A percentile compares a stretch with the other conserved stretches of the same genome.
These are phyloP conservation scores for Nitzschia palea DNA, from an alignment of 108 stramenopile species.

Conservation along the genomic window DNA sequence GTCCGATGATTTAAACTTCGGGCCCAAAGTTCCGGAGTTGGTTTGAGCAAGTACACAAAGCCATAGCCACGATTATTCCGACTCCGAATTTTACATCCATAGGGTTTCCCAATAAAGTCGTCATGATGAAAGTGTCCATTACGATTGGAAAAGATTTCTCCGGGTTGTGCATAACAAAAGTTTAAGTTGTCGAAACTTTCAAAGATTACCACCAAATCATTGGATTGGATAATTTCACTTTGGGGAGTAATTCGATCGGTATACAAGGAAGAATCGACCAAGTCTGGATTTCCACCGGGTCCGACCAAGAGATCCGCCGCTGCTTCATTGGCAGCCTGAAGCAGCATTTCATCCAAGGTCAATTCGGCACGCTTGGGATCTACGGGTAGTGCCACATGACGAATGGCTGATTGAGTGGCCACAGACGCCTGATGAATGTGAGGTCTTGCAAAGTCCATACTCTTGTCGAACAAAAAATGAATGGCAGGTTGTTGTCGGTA, in stretches of 20 bases:
- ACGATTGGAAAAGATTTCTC: constrained; percentile 73
- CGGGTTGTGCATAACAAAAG: constrained; percentile 80
- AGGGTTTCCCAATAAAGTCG: constrained; percentile 86
- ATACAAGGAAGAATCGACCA: constrained; percentile 54
- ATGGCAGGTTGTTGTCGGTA: background rate
- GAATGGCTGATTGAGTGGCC: constrained; percentile 47
- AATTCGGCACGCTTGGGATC: background rate
- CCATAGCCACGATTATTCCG: constrained; percentile 77
- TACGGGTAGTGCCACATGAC: constrained; percentile 18
- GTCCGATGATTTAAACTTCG: constrained; percentile 86
- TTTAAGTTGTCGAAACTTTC: constrained; percentile 79
- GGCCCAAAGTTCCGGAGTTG: constrained; percentile 93
- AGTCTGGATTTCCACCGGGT: background rate
- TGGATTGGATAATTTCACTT: constrained; percentile 50
- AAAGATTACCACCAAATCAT: constrained; percentile 79
- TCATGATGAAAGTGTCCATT: constrained; percentile 90
- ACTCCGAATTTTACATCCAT: constrained; percentile 81
- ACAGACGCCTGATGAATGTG: constrained; percentile 40
- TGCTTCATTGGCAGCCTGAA: constrained; percentile 70
- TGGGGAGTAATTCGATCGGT: constrained; percentile 54
- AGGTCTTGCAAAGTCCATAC: constrained; percentile 59
- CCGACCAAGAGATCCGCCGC: constrained; percentile 70
- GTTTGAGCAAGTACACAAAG: constrained; percentile 76
- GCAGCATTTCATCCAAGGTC: constrained; percentile 38
- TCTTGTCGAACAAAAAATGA: background rate